phyloP scores from a whole-genome alignment of 352 stramenopile genomes.

The Pilasporangium apinafurcum region DNA sequence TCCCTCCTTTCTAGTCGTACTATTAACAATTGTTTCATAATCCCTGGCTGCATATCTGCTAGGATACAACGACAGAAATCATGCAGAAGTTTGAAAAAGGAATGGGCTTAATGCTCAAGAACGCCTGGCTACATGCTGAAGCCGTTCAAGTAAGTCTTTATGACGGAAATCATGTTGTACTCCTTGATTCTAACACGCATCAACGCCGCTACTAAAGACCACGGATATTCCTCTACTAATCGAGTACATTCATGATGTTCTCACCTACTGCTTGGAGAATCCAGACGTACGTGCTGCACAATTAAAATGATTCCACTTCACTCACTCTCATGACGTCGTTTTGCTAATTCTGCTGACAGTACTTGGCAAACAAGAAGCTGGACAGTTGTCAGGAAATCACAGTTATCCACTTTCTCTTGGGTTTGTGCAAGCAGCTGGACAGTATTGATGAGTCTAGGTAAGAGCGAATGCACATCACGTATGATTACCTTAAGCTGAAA shows the following conservation, averaged over 20 bases:
- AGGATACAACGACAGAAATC: constrained; percentile 59
- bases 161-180: not conserved
- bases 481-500: no score
- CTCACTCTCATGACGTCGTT: not conserved
- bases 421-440: constrained; percentile 79
- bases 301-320: not conserved
- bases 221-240: constrained; percentile 88
- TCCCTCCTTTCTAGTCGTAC: not conserved
- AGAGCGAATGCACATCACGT: no score
- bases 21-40: no score
- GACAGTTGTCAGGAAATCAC: constrained; percentile 81
- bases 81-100: constrained; percentile 86
- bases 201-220: constrained; percentile 31
- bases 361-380: constrained; percentile 64
- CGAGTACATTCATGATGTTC: constrained; percentile 82
- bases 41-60: no score
- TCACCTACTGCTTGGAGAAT: constrained; percentile 71
- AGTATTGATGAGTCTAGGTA: constrained; percentile 78
- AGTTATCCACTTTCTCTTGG: constrained; percentile 83
- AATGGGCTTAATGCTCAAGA: constrained; percentile 85
- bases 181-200: not conserved
- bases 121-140: constrained; percentile 87
- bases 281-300: constrained; percentile 33
- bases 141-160: constrained; percentile 53
- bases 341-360: constrained; percentile 19